Conservation (phyloP, 306 rosid species). For the Lathyrus sativus region DNA sequence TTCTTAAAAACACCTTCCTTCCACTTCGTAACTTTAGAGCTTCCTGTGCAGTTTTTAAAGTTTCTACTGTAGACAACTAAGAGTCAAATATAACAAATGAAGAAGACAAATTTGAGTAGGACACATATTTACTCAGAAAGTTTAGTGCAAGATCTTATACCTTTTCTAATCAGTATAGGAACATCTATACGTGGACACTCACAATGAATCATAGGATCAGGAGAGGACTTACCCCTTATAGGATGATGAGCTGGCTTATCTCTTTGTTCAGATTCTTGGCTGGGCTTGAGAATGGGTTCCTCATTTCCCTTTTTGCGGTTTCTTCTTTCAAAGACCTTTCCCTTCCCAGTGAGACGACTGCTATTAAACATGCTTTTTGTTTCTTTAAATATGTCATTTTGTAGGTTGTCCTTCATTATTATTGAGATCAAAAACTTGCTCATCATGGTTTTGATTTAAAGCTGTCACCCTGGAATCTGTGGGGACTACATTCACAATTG, state of each 20-base stretch:
- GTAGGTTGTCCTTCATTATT: no score
- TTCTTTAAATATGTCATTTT: background rate
- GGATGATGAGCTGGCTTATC: background rate
- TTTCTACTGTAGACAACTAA: background rate
- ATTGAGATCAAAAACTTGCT: no score
- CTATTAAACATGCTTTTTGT: background rate
- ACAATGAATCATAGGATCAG: no score
- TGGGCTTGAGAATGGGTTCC: background rate
- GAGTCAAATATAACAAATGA: background rate
- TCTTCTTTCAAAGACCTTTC: background rate
- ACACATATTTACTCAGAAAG: background rate
- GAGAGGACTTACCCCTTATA: background rate
- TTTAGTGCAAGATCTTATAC: background rate
- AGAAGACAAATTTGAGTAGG: background rate
- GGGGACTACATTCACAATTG: no score
- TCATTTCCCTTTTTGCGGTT: background rate
- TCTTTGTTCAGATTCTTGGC: no score
- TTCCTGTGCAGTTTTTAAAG: background rate
- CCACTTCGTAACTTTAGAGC: background rate
- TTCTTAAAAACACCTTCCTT: background rate
- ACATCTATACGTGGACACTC: background rate
- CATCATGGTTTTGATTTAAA: no score
- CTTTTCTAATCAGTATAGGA: background rate
- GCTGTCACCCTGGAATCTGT: no score
- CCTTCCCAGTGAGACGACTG: background rate